Evolutionary conservation across 495 filamentous ascomycete genomes (phyloP), one percentile per base, ranked within the genome.

Genomic region (Talaromyces liani): DNA sequence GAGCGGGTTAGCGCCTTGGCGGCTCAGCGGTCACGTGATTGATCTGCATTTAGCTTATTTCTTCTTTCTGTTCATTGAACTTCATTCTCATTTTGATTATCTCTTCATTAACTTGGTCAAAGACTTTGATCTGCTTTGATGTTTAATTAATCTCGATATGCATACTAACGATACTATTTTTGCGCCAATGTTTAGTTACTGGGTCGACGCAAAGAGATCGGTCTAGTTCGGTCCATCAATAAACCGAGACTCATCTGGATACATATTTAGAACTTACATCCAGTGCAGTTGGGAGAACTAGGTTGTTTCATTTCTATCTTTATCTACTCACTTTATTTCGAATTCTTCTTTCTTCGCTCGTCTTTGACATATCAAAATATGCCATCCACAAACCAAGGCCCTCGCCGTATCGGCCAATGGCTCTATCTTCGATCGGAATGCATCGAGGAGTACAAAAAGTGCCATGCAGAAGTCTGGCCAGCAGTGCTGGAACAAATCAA

Each of bases 401-500:
- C 81, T 27, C 53, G 80, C 33, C 82, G 86, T 31, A 78, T 88
- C 65, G 85, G 80, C 8, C 89, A 92, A 71, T 85, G 88, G 61
- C 79, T 92, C 64, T 86, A 86, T 68, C 80, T 93, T 41, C 89
- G 88, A 71, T 82, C 85, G 27, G 84, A 85, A 51, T 83, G 73
- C 54, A 71, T 86, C 14, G 79, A 79, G 20, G 80, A 82, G 56
- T 92, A 92, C 74, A 92, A 90, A 68, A 79, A 88, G 72, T 84
- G 84, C 62, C 89, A 91, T 65, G 84, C 83, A 3, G 79, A 80
- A 10, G 88, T 90, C 0, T 92, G 89, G 89, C 88, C 88, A 1
- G 87, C 89, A 65, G 87, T 92, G 2, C 72, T 90, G 60, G 77
- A 84, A 71, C 85, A 89, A 72, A 90, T 93, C 68, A 83, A 84